phyloP scores from a whole-genome alignment of 2,329 filamentous ascomycete species.

The Nigrospora osmanthi region DNA sequence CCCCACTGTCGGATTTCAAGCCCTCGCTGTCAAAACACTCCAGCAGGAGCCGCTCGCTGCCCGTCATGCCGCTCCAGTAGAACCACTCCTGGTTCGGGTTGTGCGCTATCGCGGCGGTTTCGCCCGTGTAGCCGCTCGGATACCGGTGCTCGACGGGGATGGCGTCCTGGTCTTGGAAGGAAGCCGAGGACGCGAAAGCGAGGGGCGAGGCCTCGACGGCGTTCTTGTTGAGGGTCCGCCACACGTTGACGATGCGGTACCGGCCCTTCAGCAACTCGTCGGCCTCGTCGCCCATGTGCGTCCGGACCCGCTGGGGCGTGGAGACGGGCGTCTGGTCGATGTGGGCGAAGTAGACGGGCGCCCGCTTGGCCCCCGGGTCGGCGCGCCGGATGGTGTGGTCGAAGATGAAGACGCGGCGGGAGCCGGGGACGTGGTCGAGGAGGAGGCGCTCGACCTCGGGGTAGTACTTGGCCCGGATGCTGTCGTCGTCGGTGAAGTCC shows the following conservation, averaged over 20 bases:
- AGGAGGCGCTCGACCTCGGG: slow-evolving; percentile 73
- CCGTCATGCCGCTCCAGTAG: slow-evolving; percentile 73
- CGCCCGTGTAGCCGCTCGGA: slow-evolving; percentile 56
- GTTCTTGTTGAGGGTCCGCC: slow-evolving; percentile 56
- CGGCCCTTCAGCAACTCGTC: slow-evolving; percentile 57
- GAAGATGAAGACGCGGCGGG: slow-evolving; percentile 64
- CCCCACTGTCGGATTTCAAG: slow-evolving; percentile 36
- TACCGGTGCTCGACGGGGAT: slow-evolving; percentile 70
- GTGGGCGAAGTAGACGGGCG: slow-evolving; percentile 66
- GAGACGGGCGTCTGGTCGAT: slow-evolving; percentile 73
- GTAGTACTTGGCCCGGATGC: slow-evolving; percentile 70
- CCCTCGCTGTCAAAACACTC: slow-evolving; percentile 71
- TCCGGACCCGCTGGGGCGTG: slow-evolving; percentile 57
- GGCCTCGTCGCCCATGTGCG: slow-evolving; percentile 60
- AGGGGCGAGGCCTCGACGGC: slow-evolving; percentile 61
- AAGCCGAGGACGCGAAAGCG: slow-evolving; percentile 58
- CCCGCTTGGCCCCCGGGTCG: slow-evolving; percentile 47
- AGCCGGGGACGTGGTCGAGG: slow-evolving; percentile 57
- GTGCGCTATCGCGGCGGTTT: slow-evolving; percentile 63
- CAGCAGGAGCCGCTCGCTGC: slow-evolving; percentile 63
- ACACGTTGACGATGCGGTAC: slow-evolving; percentile 83
- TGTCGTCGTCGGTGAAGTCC: slow-evolving; percentile 60
- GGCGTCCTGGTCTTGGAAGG: slow-evolving; percentile 55
- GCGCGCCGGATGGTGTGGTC: slow-evolving; percentile 81
- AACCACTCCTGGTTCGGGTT: slow-evolving; percentile 62